These are phyloP conservation scores for Aspergillus candidus DNA, from an alignment of 2,329 filamentous ascomycete species.

Conservation along the genomic window DNA sequence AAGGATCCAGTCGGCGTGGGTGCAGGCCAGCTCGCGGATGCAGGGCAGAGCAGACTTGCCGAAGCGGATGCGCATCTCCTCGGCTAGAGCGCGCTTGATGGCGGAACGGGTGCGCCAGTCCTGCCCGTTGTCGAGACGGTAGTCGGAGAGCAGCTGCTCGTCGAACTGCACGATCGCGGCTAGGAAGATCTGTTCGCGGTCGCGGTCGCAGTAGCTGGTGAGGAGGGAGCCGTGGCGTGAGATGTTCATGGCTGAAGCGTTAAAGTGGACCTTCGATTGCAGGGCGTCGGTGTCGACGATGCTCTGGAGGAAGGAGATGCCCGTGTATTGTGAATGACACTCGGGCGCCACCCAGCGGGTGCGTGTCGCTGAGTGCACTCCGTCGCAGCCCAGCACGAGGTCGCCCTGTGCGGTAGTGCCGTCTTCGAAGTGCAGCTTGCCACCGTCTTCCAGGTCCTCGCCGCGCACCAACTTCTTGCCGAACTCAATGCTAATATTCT, in stretches of 20 bases:
- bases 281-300: constrained; percentile 22
- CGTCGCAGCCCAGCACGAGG: constrained; percentile 37
- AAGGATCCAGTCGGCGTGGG: constrained; percentile 35
- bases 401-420: constrained; percentile 29
- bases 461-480: constrained; percentile 37
- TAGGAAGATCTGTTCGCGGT: constrained; percentile 33
- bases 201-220: constrained; percentile 34
- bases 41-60: constrained; percentile 29
- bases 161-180: constrained; percentile 36
- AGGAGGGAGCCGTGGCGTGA: constrained; percentile 36
- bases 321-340: constrained; percentile 34
- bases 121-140: constrained; percentile 24
- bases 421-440: constrained; percentile 35
- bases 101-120: constrained; percentile 30
- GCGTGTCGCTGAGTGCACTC: constrained; percentile 36
- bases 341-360: constrained; percentile 33
- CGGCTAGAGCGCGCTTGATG: constrained; percentile 30
- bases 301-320: constrained; percentile 37
- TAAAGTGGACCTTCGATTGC: constrained; percentile 30
- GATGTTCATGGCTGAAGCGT: constrained; percentile 35
- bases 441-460: constrained; percentile 26
- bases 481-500: constrained; percentile 36
- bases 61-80: constrained; percentile 34
- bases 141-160: constrained; percentile 20
- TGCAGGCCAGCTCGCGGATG: constrained; percentile 32